Percentiles rank a stretch among this genome's conserved stretches.
Conservation (phyloP, 805 yeast species). For the Groenewaldozyma tartarivorans region DNA sequence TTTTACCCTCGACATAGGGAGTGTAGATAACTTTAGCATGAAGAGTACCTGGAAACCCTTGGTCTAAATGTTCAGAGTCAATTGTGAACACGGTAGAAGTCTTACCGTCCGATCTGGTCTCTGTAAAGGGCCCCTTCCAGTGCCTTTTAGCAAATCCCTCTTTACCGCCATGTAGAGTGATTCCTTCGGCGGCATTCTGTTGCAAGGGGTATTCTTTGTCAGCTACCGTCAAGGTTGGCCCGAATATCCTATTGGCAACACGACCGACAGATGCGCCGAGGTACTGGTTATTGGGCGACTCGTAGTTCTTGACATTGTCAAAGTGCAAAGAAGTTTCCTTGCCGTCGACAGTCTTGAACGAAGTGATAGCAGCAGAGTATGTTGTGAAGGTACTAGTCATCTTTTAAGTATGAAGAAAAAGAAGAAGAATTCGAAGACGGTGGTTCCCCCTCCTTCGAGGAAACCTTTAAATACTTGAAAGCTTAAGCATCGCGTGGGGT, state of each 20-base stretch:
- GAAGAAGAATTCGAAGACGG: too few species aligned
- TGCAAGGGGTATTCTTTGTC: slow-evolving; percentile 31
- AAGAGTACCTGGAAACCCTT: slow-evolving; percentile 56
- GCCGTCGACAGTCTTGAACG: slow-evolving; percentile 18
- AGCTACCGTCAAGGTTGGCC: slow-evolving; percentile 34
- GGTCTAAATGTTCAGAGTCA: slow-evolving; percentile 37
- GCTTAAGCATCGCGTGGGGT: too few species aligned
- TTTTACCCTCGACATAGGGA: slow-evolving; percentile 22
- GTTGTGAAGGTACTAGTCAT: slow-evolving; percentile 13
- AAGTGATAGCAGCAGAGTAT: slow-evolving; percentile 17
- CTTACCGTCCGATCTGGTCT: slow-evolving; percentile 23
- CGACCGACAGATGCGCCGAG: slow-evolving; percentile 62
- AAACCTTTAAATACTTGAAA: too few species aligned
- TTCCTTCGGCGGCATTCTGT: slow-evolving; percentile 33
- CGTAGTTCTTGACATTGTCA: slow-evolving; percentile 18
- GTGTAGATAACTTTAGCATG: slow-evolving; percentile 38
- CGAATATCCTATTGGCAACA: slow-evolving; percentile 48
- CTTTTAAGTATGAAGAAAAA: too few species aligned
- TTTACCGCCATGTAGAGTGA: slow-evolving; percentile 46
- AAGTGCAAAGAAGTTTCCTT: slow-evolving; percentile 15
- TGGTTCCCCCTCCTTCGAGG: too few species aligned
- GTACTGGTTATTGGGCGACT: slow-evolving; percentile 34
- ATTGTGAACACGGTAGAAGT: slow-evolving; percentile 28
- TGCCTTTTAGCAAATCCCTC: slow-evolving; percentile 41
- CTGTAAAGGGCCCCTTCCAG: slow-evolving; percentile 44